Evolutionary conservation across 2,329 filamentous ascomycete species (phyloP), one percentile per base, ranked within the genome.

Genomic region (Alternaria rosae): DNA sequence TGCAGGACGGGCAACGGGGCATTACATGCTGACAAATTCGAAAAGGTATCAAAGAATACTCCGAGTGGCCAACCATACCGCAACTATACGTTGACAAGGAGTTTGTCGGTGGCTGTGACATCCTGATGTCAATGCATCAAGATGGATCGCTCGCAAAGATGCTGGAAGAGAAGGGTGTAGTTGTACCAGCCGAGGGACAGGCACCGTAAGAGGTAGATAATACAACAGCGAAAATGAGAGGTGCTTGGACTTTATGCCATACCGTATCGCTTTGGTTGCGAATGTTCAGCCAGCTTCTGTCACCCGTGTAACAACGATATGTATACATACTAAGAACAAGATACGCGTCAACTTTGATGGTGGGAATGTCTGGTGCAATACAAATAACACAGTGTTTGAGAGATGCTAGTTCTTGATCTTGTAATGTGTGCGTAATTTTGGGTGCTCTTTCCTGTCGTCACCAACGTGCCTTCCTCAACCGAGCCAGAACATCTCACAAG

Each of bases 1-100:
- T 44, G 47, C 26, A 38, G 41, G 45, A 13, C n/a, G 26, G 11
- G n/a, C 10, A 23, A 25, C 6, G 23, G 35, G 20, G 42, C 21
- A 50, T 13, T 26, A 45, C 21, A 50, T 60, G 57, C 65, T 73
- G 62, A 71, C 62, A 62, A 61, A 52, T 67, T 20, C 8, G 15
- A 44, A 45, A 69, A 94, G 94, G 95, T 54, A 97, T 99, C 84
- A 99, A 99, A 83, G 94, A 99, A 82, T 99, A 95, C 85, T 97
- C 94, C 2, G 95, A 98, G 78, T 99, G 95, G 95, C 95, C 95
- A 13, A 99, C 95, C 20, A 98, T 99, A 78, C 95, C 95, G 7
- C 95, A 99, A 81, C 86, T 99, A 17, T 99, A 98, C 81, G 86
- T 99, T 54, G 89, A 96, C 66, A 94, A 94, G 83, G 94, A 99